Percentiles rank a stretch among this genome's conserved stretches.
These are phyloP conservation scores for Trypanosoma conorhini DNA, from an alignment of 208 protist genomes.

Conservation along the genomic window DNA sequence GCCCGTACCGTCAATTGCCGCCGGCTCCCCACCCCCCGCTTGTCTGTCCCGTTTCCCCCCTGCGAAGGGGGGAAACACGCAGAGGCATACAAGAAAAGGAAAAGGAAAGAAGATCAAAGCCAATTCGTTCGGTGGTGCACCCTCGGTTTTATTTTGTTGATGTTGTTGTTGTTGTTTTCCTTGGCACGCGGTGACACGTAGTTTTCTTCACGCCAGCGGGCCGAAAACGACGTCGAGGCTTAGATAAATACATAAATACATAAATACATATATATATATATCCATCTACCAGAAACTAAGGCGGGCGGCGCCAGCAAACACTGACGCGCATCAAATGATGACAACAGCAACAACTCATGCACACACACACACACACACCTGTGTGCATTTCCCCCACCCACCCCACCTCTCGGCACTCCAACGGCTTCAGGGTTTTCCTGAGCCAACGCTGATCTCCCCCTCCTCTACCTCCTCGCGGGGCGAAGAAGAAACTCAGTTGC, in stretches of 20 bases:
- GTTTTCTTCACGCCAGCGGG: not conserved
- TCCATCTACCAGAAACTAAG: not conserved
- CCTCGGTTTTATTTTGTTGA: not conserved
- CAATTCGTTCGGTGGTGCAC: not conserved
- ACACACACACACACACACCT: not conserved
- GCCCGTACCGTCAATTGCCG: no score
- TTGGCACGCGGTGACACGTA: not conserved
- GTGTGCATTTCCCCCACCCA: not conserved
- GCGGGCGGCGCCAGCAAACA: not conserved
- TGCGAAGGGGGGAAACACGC: not conserved
- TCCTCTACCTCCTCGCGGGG: not conserved
- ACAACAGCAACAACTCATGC: not conserved
- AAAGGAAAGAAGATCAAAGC: not conserved
- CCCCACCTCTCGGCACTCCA: not conserved
- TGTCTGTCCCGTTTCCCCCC: not conserved
- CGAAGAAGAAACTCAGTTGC: not conserved
- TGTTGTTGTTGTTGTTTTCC: not conserved
- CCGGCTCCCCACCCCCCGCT: not conserved
- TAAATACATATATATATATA: constrained; percentile 11
- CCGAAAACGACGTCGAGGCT: not conserved
- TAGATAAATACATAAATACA: not conserved
- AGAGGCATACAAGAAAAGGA: not conserved
- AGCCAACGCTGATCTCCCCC: not conserved
- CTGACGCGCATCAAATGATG: not conserved
- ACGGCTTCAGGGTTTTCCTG: not conserved